These are phyloP conservation scores for Starmerella geochares DNA, from an alignment of 805 yeast species.

Conservation along the genomic window DNA sequence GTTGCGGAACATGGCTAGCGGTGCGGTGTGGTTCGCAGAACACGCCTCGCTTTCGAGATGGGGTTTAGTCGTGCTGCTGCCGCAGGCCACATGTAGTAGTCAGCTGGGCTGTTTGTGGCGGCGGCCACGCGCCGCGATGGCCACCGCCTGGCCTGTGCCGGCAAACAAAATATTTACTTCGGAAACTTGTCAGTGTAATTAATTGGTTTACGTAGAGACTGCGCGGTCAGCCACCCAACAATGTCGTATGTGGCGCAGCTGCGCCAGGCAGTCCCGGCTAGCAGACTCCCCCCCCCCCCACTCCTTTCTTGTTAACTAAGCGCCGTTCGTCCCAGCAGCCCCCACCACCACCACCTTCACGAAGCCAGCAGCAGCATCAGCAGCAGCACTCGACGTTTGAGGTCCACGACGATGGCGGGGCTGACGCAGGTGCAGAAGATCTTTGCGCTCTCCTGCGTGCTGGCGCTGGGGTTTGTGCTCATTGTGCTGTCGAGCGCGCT, in stretches of 20 bases:
- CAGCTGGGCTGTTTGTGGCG: too few species aligned
- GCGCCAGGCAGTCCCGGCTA: too few species aligned
- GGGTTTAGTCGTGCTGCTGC: neutral
- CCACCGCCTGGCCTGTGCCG: too few species aligned
- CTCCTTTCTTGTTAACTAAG: neutral
- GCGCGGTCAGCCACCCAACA: too few species aligned
- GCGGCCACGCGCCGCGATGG: too few species aligned
- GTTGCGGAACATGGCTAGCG: constrained; percentile 62
- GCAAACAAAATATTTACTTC: too few species aligned
- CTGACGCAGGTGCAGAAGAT: constrained; percentile 63
- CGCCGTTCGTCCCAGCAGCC: neutral
- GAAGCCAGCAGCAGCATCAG: neutral
- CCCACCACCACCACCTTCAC: neutral
- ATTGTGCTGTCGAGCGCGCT: constrained; percentile 82
- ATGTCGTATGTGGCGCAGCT: too few species aligned
- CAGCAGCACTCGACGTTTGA: neutral
- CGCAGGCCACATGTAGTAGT: neutral
- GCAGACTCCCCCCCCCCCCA: too few species aligned
- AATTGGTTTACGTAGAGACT: too few species aligned
- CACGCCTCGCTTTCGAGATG: too few species aligned
- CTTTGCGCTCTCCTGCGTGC: constrained; percentile 61
- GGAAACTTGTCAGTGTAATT: too few species aligned
- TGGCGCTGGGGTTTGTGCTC: constrained; percentile 82
- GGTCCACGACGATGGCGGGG: neutral
- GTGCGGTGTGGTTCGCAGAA: neutral